These are phyloP conservation scores for Bipolaris zeicola DNA, from an alignment of 2,329 filamentous ascomycete species.

Conservation along the genomic window DNA sequence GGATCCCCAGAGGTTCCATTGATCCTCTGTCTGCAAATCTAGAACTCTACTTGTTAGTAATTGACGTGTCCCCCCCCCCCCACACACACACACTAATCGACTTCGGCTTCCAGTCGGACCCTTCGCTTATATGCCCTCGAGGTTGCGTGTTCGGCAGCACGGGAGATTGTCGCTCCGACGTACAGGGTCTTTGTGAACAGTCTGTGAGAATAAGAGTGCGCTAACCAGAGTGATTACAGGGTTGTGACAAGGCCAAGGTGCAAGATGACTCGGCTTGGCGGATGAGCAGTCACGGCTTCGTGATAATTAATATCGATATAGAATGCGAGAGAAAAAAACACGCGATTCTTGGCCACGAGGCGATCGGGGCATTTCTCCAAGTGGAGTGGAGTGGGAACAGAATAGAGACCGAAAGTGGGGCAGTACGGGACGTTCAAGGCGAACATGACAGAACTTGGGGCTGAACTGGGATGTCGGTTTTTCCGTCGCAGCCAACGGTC, in stretches of 20 bases:
- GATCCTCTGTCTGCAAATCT: neutral
- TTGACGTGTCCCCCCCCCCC: neutral
- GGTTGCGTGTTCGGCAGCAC: neutral
- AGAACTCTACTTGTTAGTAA: neutral
- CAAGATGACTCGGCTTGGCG: neutral
- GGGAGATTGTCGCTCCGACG: neutral
- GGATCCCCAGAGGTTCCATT: neutral
- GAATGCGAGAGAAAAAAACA: neutral
- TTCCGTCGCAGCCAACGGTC: neutral
- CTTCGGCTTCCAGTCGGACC: neutral
- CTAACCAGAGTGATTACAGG: neutral
- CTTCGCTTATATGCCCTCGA: neutral
- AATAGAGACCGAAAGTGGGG: neutral
- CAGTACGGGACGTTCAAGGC: neutral
- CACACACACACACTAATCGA: too few species aligned
- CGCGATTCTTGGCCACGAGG: neutral
- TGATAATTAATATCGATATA: neutral
- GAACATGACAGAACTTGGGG: constrained; percentile 1
- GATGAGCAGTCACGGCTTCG: neutral
- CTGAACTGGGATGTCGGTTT: neutral
- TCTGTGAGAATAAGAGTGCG: neutral
- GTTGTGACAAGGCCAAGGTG: neutral
- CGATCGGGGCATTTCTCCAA: neutral
- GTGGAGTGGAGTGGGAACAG: neutral
- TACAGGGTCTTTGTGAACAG: neutral